Evolutionary conservation across 352 stramenopile genomes (phyloP).

Genomic region (Phytophthora macrochlamydospora): DNA sequence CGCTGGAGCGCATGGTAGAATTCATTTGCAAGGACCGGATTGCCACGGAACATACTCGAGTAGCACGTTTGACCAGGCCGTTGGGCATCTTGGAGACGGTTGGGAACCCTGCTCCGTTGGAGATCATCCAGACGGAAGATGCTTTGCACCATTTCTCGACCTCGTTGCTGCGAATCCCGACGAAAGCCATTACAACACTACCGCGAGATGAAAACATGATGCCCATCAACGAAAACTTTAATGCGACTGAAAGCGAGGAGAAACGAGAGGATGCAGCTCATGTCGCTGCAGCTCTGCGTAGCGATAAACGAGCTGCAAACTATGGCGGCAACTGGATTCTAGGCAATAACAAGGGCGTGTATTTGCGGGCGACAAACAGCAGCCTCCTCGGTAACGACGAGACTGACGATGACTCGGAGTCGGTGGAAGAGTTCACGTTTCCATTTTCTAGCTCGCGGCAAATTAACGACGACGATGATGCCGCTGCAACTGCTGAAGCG

Average conservation of each 20-base stretch:
- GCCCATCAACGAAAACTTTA: constrained; percentile 47
- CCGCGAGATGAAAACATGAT: constrained; percentile 64
- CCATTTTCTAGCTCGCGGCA: constrained; percentile 44
- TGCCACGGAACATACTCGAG: constrained; percentile 35
- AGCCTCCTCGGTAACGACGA: constrained; percentile 70
- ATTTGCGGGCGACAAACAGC: constrained; percentile 71
- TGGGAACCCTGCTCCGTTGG: constrained; percentile 37
- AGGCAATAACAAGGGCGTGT: constrained; percentile 77
- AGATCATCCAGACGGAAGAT: constrained; percentile 65
- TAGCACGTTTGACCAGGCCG: constrained; percentile 31
- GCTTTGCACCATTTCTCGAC: constrained; percentile 70
- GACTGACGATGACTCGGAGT: constrained; percentile 64
- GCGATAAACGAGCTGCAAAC: constrained; percentile 23
- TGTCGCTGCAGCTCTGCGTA: constrained; percentile 8
- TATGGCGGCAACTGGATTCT: constrained; percentile 85
- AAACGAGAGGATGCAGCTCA: constrained; percentile 5
- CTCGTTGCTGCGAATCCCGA: constrained; percentile 71
- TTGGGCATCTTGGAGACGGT: constrained; percentile 52
- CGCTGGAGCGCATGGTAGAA: constrained; percentile 79
- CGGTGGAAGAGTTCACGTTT: constrained; percentile 54
- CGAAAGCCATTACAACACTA: constrained; percentile 77
- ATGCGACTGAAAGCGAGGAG: constrained; percentile 21
- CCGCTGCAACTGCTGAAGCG: constrained; percentile 28
- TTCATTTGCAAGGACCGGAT: constrained; percentile 50
- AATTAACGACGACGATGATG: constrained; percentile 46